Evolutionary conservation across 495 filamentous ascomycete species (phyloP).

Genomic region (Penicillium flavigenum): DNA sequence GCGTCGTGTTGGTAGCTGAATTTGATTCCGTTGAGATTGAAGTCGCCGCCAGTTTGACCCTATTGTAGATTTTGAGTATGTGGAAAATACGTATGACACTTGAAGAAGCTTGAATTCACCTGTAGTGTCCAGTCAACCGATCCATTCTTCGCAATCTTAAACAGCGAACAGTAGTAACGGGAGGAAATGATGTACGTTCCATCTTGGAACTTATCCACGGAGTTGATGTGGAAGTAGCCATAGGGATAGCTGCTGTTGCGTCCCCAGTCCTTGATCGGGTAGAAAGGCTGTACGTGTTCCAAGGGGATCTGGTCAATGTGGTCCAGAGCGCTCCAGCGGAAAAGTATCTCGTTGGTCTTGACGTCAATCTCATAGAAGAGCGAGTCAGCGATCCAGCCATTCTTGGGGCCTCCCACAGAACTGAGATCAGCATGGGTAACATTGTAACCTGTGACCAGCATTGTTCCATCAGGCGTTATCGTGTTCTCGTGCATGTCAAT

Average conservation of each 20-base stretch:
- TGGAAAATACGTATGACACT: too few relatives aligned
- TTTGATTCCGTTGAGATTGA: slow-evolving; percentile 21
- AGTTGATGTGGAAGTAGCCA: slow-evolving; percentile 35
- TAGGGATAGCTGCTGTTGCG: slow-evolving; percentile 8
- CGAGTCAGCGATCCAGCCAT: slow-evolving; percentile 47
- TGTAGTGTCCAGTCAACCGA: slow-evolving; percentile 28
- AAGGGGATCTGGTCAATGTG: slow-evolving; percentile 7
- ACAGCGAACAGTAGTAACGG: slow-evolving; percentile 31
- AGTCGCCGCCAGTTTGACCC: slow-evolving; percentile 40
- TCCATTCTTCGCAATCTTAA: slow-evolving; percentile 18
- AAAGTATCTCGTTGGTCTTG: slow-evolving; percentile 31
- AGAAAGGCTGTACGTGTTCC: slow-evolving; percentile 7
- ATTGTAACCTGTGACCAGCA: slow-evolving; percentile 48
- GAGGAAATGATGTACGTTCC: slow-evolving; percentile 27
- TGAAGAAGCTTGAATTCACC: not conserved
- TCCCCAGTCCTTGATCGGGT: slow-evolving; percentile 1
- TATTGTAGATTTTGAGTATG: not conserved
- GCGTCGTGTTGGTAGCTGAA: slow-evolving; percentile 35
- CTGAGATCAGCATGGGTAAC: slow-evolving; percentile 39
- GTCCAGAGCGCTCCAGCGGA: slow-evolving; percentile 29
- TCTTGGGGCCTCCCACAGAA: slow-evolving; percentile 31
- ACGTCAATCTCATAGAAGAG: slow-evolving; percentile 44
- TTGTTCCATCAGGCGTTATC: slow-evolving; percentile 38
- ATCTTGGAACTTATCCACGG: slow-evolving; percentile 27
- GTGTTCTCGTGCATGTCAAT: slow-evolving; percentile 34